phyloP scores from a whole-genome alignment of 305 asterid species.

The Fraxinus latifolia region DNA sequence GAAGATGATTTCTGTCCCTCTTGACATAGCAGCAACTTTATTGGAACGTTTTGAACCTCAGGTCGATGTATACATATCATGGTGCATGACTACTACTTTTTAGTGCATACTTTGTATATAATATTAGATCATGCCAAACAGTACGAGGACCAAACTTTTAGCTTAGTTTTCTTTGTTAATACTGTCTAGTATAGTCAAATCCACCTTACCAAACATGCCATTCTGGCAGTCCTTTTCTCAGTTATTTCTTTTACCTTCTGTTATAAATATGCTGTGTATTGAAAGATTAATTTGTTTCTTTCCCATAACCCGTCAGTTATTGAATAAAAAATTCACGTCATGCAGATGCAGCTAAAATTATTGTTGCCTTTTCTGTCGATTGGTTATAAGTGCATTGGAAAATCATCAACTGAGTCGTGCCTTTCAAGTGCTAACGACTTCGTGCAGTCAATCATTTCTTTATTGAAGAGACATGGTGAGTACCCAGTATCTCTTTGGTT shows the following conservation, averaged over 20 bases:
- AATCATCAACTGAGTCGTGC: constrained; percentile 60
- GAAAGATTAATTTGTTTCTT: constrained; percentile 12
- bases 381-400: constrained; percentile 82
- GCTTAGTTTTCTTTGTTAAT: not conserved
- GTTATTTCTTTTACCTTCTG: not conserved
- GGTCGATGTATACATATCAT: constrained; percentile 43
- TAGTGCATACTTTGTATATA: constrained; percentile 1
- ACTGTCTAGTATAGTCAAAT: not conserved
- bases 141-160: not conserved
- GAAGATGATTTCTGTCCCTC: constrained; percentile 38
- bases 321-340: constrained; percentile 20
- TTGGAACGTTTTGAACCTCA: constrained; percentile 52
- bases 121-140: not conserved
- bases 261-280: not conserved
- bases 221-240: not conserved
- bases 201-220: not conserved
- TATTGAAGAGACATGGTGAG: constrained; percentile 61
- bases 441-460: constrained; percentile 55
- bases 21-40: constrained; percentile 52
- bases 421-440: constrained; percentile 59
- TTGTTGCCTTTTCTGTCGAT: constrained; percentile 61
- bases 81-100: constrained; percentile 14
- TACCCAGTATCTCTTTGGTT: constrained; percentile 18
- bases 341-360: constrained; percentile 73
- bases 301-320: constrained; percentile 2